Evolutionary conservation across 140 eudicot species (phyloP), one percentile per base, ranked within the genome.

Genomic region (Anethum foeniculum): DNA sequence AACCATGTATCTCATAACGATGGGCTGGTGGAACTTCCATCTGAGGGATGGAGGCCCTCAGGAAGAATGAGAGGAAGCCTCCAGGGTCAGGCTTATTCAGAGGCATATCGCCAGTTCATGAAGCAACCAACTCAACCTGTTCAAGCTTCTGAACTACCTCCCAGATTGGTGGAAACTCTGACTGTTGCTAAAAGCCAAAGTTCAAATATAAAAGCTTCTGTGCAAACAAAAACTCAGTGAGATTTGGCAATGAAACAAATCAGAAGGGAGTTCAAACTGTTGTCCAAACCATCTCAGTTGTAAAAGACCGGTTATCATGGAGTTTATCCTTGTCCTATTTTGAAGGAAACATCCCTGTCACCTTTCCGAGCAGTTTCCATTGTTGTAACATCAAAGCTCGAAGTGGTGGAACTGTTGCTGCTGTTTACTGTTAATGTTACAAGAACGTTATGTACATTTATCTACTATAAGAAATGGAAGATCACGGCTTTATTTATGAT

Each of bases 61-160:
- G 78, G 85, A 64, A 83, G 82, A 79, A 88, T 85, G 91, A 85
- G 87, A 65, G 91, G 91, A 43, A 81, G 87, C 78, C 85, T 88
- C 30, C 77, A 13, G 67, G 91, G 91, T 23, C 67, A 83, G 36
- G 28, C 62, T 78, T 78, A 78, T 41, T 73, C 79, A 14, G 80
- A 78, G 49, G 88, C 87, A 73, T 86, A 82, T 78, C 47, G 54
- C 64, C 82, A 30, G 32, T 38, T 51, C 27, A 46, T 64, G 25
- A 80, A 68, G 71, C 54, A 85, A 73, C 88, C 86, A 60, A 81
- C 85, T 51, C 90, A 87, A 77, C 71, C 84, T 9, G 71, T 64
- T 78, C 80, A 74, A 49, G 81, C 79, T 68, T 60, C 82, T 36
- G 32, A 68, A 32, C 84, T 83, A 46, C 77, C 85, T 80, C 65